Evolutionary conservation across 805 yeast genomes (phyloP).

Genomic region (Barnettozyma populi): DNA sequence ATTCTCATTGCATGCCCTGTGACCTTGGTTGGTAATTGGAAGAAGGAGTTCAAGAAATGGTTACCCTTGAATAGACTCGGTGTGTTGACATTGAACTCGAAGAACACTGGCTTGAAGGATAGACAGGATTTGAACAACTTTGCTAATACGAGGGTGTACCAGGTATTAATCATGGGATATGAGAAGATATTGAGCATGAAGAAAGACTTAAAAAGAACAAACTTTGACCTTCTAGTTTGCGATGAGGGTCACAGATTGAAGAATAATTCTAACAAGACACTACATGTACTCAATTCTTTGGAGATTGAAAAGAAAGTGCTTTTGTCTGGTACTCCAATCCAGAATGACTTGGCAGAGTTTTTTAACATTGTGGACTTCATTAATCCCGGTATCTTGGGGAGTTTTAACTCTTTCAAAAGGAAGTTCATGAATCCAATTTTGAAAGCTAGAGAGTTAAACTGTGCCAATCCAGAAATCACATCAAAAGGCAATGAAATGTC

Average conservation of each 20-base stretch:
- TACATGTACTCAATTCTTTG: slow-evolving; percentile 49
- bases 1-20: slow-evolving; percentile 88
- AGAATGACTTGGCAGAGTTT: slow-evolving; percentile 83
- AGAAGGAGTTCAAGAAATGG: slow-evolving; percentile 86
- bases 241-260: slow-evolving; percentile 96
- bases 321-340: slow-evolving; percentile 89
- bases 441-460: slow-evolving; percentile 60
- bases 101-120: slow-evolving; percentile 46
- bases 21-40: slow-evolving; percentile 84
- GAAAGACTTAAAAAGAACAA: slow-evolving; percentile 37
- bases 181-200: slow-evolving; percentile 63
- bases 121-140: slow-evolving; percentile 22
- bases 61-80: slow-evolving; percentile 49
- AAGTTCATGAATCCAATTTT: slow-evolving; percentile 66
- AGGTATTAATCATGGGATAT: slow-evolving; percentile 81
- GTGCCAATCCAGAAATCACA: slow-evolving; percentile 43
- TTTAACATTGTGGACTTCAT: slow-evolving; percentile 75
- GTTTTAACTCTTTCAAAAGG: slow-evolving; percentile 50
- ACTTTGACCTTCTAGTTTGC: slow-evolving; percentile 65
- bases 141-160: slow-evolving; percentile 65
- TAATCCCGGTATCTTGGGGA: slow-evolving; percentile 79
- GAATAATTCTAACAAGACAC: slow-evolving; percentile 62
- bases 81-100: slow-evolving; percentile 53
- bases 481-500: slow-evolving; percentile 58
- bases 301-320: slow-evolving; percentile 46